These are phyloP conservation scores for Septoria petroselini DNA, from an alignment of 2,329 filamentous ascomycete genomes.

Conservation along the genomic window DNA sequence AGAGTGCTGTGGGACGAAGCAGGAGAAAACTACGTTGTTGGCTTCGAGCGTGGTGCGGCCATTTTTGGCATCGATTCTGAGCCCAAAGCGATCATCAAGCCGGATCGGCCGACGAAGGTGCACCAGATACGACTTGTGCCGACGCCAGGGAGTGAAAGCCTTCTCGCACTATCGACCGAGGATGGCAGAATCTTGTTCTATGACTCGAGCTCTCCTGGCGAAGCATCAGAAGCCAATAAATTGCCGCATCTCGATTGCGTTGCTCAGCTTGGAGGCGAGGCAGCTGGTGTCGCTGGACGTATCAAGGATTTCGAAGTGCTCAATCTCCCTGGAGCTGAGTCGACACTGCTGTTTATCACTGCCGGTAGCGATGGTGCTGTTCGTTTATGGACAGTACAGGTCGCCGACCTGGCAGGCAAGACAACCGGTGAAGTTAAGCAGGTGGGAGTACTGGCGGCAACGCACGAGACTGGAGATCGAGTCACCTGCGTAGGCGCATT, in stretches of 20 bases:
- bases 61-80: conserved; percentile 87
- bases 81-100: conserved; percentile 70
- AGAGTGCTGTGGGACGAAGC: conserved; percentile 75
- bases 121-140: conserved; percentile 75
- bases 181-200: conserved; percentile 86
- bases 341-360: conserved; percentile 61
- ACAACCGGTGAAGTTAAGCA: conserved; percentile 38
- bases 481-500: conserved; percentile 88
- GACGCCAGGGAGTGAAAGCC: conserved; percentile 32
- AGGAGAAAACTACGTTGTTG: conserved; percentile 81
- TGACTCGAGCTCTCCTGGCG: conserved; percentile 51
- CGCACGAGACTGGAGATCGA: conserved; percentile 79
- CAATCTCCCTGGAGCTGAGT: conserved; percentile 40
- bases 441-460: conserved; percentile 67
- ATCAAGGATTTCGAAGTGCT: conserved; percentile 86
- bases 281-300: conserved; percentile 63
- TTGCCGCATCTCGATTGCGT: conserved; percentile 46
- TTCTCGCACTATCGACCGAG: conserved; percentile 80
- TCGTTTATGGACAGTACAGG: conserved; percentile 63
- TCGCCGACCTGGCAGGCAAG: not conserved
- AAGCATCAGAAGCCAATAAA: conserved; percentile 33
- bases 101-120: conserved; percentile 69
- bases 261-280: conserved; percentile 70
- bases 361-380: conserved; percentile 82
- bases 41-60: conserved; percentile 79